A percentile compares a stretch with the other conserved stretches of the same genome.
These are phyloP conservation scores for Stephanodiscus minutulus DNA, from an alignment of 108 stramenopile species.

Conservation along the genomic window DNA sequence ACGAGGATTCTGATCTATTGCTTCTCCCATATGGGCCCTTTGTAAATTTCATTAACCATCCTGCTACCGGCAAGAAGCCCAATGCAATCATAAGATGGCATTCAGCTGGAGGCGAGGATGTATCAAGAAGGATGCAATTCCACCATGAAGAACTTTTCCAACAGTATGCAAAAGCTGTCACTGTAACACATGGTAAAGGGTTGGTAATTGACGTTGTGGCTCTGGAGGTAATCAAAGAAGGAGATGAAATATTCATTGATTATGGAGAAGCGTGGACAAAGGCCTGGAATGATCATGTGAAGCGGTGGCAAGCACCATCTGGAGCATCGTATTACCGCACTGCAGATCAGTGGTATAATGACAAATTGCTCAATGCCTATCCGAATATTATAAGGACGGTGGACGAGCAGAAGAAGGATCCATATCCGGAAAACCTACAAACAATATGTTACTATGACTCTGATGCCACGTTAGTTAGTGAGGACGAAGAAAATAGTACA, in stretches of 20 bases:
- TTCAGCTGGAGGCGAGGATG: constrained; percentile 2
- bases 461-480: constrained; percentile 3
- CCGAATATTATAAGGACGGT: constrained; percentile 4
- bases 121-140: constrained; percentile 29
- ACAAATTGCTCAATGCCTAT: not conserved
- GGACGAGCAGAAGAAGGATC: constrained; percentile 1
- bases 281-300: constrained; percentile 43
- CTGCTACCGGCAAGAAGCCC: constrained; percentile 16
- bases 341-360: not conserved
- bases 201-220: constrained; percentile 65
- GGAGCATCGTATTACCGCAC: constrained; percentile 5
- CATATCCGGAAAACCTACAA: constrained; percentile 10
- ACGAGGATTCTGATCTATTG: constrained; percentile 32
- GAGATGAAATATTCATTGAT: constrained; percentile 63
- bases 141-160: constrained; percentile 33
- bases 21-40: constrained; percentile 39
- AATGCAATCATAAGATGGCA: constrained; percentile 44
- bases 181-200: constrained; percentile 38
- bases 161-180: constrained; percentile 21
- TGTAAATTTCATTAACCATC: constrained; percentile 32
- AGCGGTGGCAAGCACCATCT: constrained; percentile 39
- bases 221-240: constrained; percentile 40
- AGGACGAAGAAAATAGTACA: constrained; percentile 28
- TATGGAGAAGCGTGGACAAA: constrained; percentile 60
- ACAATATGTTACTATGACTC: constrained; percentile 25